A percentile compares a stretch with the other conserved stretches of the same genome.
phyloP scores from a whole-genome alignment of 257 asterid species.

The Nemophila menziesii region DNA sequence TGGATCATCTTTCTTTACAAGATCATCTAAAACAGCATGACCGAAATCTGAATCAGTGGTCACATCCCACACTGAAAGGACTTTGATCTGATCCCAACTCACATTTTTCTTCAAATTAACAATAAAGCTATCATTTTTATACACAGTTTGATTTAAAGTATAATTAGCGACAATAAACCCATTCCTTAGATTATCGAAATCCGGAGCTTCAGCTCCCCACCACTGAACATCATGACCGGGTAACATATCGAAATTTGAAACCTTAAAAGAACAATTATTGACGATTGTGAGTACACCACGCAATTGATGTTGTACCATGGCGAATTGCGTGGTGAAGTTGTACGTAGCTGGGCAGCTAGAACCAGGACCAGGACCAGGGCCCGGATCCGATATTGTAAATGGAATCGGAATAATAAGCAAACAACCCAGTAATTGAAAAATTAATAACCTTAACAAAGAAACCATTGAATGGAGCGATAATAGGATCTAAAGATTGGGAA shows the following conservation, averaged over 20 bases:
- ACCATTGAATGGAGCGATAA: too few species aligned
- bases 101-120: conserved; percentile 54
- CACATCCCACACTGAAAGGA: conserved; percentile 71
- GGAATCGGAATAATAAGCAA: conserved; percentile 15
- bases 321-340: conserved; percentile 70
- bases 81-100: conserved; percentile 70
- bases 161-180: conserved; percentile 70
- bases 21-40: conserved; percentile 38
- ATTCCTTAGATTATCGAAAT: conserved; percentile 45
- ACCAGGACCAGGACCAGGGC: too few species aligned
- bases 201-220: conserved; percentile 79
- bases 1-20: conserved; percentile 3
- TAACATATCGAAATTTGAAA: conserved; percentile 80
- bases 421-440: too few species aligned
- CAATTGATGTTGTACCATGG: conserved; percentile 92
- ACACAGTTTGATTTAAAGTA: conserved; percentile 42
- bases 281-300: conserved; percentile 59
- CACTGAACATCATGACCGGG: conserved; percentile 78
- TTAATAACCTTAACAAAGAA: too few species aligned
- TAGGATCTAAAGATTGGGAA: too few species aligned
- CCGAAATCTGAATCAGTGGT: conserved; percentile 93
- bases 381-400: conserved; percentile 41
- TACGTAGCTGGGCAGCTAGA: conserved; percentile 37
- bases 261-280: conserved; percentile 68
- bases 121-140: conserved; percentile 50